A percentile compares a stretch with the other conserved stretches of the same genome.
Evolutionary conservation across 345 rosid genomes (phyloP).

Genomic region (Syzygium jambos): DNA sequence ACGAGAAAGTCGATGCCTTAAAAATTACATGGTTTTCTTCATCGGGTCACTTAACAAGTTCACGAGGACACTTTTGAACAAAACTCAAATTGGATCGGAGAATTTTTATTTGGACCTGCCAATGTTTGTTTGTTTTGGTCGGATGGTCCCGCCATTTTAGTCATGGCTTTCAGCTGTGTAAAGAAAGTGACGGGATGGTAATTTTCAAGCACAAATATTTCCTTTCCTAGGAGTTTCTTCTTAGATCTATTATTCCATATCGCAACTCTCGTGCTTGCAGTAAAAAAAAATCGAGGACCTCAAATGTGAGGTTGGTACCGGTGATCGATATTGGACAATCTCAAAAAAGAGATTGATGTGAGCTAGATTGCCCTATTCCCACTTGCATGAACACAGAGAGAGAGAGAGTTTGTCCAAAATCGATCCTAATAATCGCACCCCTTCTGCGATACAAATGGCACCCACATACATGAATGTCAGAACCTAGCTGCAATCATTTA

Average conservation of each 20-base stretch:
- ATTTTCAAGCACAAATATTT: neutral
- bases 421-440: neutral
- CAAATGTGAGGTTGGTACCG: neutral
- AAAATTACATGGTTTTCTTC: no score
- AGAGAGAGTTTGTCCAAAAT: neutral
- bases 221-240: neutral
- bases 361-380: neutral
- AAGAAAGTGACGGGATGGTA: neutral
- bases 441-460: neutral
- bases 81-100: neutral
- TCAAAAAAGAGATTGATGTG: accelerated
- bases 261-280: neutral
- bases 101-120: neutral
- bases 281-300: neutral
- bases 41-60: neutral
- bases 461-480: no score
- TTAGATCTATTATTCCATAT: neutral
- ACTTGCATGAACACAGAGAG: neutral
- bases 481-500: no score
- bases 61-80: neutral
- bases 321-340: neutral
- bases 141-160: neutral
- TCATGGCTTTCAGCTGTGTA: no score
- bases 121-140: neutral
- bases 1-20: neutral